Conservation (phyloP, 768 basidiomycete genomes). For the Trametes villosa region DNA sequence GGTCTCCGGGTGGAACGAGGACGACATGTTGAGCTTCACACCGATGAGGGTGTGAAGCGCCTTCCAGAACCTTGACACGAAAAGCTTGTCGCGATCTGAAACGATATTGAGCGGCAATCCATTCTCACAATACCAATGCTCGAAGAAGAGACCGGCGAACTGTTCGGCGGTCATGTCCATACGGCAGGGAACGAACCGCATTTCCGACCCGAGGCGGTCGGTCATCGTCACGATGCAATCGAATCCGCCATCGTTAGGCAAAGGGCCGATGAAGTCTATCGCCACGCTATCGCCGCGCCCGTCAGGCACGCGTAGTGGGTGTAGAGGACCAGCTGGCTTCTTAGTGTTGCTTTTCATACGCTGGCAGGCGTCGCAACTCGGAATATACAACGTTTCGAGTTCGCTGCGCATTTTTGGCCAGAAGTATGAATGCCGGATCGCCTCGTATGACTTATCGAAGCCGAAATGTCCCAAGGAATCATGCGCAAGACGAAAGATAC, state of each 20-base stretch:
- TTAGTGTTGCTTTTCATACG: neutral
- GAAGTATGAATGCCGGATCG: slow-evolving; percentile 21
- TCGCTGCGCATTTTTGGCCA: slow-evolving; percentile 38
- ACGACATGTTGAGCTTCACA: slow-evolving; percentile 37
- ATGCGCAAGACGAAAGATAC: slow-evolving; percentile 21
- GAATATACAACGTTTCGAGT: slow-evolving; percentile 37
- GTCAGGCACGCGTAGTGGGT: slow-evolving; percentile 28
- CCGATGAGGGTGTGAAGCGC: slow-evolving; percentile 32
- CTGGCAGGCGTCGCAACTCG: slow-evolving; percentile 2
- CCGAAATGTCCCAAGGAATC: slow-evolving; percentile 29
- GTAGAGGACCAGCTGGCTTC: slow-evolving; percentile 30
- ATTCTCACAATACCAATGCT: slow-evolving; percentile 35
- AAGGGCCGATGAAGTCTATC: slow-evolving; percentile 38
- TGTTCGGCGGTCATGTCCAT: slow-evolving; percentile 22
- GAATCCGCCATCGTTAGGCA: slow-evolving; percentile 32
- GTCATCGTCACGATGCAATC: slow-evolving; percentile 35
- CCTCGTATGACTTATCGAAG: slow-evolving; percentile 25
- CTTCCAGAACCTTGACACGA: slow-evolving; percentile 42
- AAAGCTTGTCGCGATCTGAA: slow-evolving; percentile 38
- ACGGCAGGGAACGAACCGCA: slow-evolving; percentile 9
- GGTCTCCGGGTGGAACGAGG: slow-evolving; percentile 43
- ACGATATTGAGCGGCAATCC: slow-evolving; percentile 38
- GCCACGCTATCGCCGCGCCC: slow-evolving; percentile 26
- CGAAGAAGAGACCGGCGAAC: slow-evolving; percentile 31
- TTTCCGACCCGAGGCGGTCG: slow-evolving; percentile 24